Evolutionary conservation across 164 flowering plant species (phyloP), one percentile per base, ranked within the genome.

Genomic region (Protea cynaroides): DNA sequence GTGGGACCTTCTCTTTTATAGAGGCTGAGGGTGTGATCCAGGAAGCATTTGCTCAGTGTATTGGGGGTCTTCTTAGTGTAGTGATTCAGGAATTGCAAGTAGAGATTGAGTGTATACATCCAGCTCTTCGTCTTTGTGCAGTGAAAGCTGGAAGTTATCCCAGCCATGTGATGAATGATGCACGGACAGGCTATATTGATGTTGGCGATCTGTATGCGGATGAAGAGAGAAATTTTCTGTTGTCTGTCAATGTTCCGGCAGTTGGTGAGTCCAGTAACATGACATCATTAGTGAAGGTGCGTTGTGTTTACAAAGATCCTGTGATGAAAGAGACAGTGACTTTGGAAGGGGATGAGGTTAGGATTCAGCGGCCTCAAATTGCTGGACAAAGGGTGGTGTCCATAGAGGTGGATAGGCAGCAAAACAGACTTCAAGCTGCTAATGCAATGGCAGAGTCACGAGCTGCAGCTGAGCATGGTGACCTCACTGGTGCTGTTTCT

Each of bases 21-120:
- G 97, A 93, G 71, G 79, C 91, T 3, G 97, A 90, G 77, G 61
- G 67, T 72, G 90, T 83, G 53, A 89, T 93, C 67, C 98, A 93
- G 74, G 98, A 93, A 69, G 98, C 98, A 13, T 93, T 93, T 79
- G 98, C 98, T 18, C 97, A 89, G 71, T 93, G 98, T 72, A 90
- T 93, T 58, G 98, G 98, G 23, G 98, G 98, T 38, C 85, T 93
- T 7, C 72, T 93, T 11, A 93, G 96, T 65, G 97, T 93, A 21
- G 97, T 90, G 25, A 84, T 81, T 25, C 97, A 89, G 71, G 92
- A 87, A 50, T 75, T 86, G 22, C 72, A 49, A 56, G 84, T 94
- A 13, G 65, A 55, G 37, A 44, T 94, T 13, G 86, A 81, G 59
- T 86, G 92, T 65, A 66, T 73, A 22, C 74, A 81, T 63, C 87